phyloP scores from a whole-genome alignment of 2,329 filamentous ascomycete genomes.

The Fusarium illudens region DNA sequence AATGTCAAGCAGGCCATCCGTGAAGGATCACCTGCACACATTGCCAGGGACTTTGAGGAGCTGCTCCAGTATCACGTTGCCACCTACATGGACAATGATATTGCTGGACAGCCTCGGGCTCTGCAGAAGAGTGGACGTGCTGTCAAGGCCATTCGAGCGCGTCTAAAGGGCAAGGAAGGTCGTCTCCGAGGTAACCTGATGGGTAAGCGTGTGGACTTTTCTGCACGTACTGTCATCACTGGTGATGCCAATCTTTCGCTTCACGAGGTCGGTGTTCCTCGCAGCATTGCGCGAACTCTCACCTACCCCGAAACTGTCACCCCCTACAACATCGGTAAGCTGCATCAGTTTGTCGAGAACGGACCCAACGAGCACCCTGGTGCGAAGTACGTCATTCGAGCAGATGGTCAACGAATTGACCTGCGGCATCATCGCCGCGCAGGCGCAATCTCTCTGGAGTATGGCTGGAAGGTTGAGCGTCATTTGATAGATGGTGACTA shows the following conservation, averaged over 20 bases:
- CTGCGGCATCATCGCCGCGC: slow-evolving; percentile 91
- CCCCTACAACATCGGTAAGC: slow-evolving; percentile 94
- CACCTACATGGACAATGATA: slow-evolving; percentile 99
- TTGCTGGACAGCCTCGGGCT: slow-evolving; percentile 92
- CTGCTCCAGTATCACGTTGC: slow-evolving; percentile 97
- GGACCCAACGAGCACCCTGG: slow-evolving; percentile 95
- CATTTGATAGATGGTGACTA: slow-evolving; percentile 96
- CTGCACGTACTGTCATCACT: slow-evolving; percentile 98
- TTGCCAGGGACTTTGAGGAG: slow-evolving; percentile 88
- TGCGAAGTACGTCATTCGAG: slow-evolving; percentile 94
- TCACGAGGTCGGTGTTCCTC: slow-evolving; percentile 96
- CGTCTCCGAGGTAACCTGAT: slow-evolving; percentile 98
- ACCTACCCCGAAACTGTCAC: slow-evolving; percentile 98
- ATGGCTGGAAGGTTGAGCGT: slow-evolving; percentile 98
- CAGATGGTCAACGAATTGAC: slow-evolving; percentile 93
- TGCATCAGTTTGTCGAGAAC: slow-evolving; percentile 89
- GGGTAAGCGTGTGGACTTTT: slow-evolving; percentile 99
- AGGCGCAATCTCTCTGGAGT: slow-evolving; percentile 85
- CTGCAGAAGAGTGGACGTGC: slow-evolving; percentile 97
- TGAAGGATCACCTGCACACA: slow-evolving; percentile 91
- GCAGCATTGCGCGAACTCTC: slow-evolving; percentile 89
- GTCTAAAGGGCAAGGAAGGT: slow-evolving; percentile 98
- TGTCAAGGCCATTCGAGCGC: slow-evolving; percentile 94
- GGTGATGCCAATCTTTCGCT: slow-evolving; percentile 96
- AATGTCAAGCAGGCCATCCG: slow-evolving; percentile 92